Base-by-base conservation (phyloP, 2,329 filamentous ascomycete genomes). In the Diplodia seriata region DNA sequence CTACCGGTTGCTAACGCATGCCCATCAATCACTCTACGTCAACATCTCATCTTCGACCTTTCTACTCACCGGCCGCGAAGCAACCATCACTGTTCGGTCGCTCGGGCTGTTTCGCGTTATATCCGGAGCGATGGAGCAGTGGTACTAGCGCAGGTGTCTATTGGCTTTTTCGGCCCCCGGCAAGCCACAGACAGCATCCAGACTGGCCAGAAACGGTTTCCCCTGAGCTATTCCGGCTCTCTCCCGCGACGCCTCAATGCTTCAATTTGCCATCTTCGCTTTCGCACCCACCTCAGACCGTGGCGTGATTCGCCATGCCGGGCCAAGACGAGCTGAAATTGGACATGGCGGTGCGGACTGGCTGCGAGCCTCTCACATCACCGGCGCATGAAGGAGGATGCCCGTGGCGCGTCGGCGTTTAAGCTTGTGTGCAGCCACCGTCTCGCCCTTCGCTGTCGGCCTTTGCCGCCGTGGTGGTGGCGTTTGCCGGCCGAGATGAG, bases 381-480 rank as follows among this genome's bases (percentile, higher is more conserved):
- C n/a, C n/a, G 56, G 56, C 38, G 56, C 36, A 59, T 47, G 23
- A n/a, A 20, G 57, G 12, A 61, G 40, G 57, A 61, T 61, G 40
- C 18, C 3, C 1, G 57, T 61, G 57, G 57, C 57, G 57, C 23
- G 57, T 50, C 26, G 4, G 57, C 3, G 40, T 23, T 7, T 40
- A 61, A 61, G 57, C 57, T 61, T 61, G 40, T 61, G 18, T 29
- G 36, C 20, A 47, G 38, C 55, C 38, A n/a, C 23, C 15, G 56
- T 47, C 43, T 59, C 56, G 56, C n/a, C 26, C n/a, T 59, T 12
- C 12, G 2, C 7, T 61, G 23, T 40, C 23, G 29, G 56, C 26
- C 40, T n/a, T n/a, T 47, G 40, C n/a, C n/a, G 0, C 9, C n/a
- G 43, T 7, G 9, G 54, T 36, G 33, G 54, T 56, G 54, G 31